Percentiles rank a stretch among this genome's conserved stretches.
phyloP scores from a whole-genome alignment of 495 filamentous ascomycete species.

The Penicillium desertorum region DNA sequence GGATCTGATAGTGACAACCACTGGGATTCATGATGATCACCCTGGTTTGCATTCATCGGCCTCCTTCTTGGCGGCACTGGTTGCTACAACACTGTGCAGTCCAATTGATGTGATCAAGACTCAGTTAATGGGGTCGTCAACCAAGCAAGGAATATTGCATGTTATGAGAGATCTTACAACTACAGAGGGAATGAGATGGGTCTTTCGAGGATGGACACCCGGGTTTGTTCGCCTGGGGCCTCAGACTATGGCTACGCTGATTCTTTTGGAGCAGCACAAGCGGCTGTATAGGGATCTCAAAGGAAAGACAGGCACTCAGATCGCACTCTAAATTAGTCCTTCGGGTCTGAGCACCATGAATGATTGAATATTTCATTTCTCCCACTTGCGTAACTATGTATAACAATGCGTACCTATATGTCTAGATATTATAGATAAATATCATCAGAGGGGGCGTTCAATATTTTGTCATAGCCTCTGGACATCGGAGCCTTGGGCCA shows the following conservation, averaged over 20 bases:
- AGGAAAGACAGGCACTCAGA: conserved; percentile 6
- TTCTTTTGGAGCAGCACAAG: conserved; percentile 86
- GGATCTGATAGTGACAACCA: conserved; percentile 42
- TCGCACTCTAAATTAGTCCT: background rate
- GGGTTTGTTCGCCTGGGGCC: conserved; percentile 79
- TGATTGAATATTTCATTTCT: background rate
- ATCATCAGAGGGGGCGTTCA: background rate
- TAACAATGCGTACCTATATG: no score
- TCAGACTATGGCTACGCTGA: conserved; percentile 84
- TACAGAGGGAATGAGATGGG: conserved; percentile 55
- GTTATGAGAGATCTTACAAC: conserved; percentile 19
- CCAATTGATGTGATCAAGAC: conserved; percentile 93
- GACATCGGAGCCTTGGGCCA: background rate
- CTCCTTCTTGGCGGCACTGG: conserved; percentile 74
- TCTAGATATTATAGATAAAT: no score
- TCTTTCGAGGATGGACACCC: conserved; percentile 89
- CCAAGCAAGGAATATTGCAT: conserved; percentile 10
- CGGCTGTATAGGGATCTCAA: conserved; percentile 36
- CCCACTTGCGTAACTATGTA: background rate
- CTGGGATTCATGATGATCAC: conserved; percentile 49
- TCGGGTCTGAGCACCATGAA: background rate
- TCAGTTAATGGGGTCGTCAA: conserved; percentile 61
- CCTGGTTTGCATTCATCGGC: conserved; percentile 76
- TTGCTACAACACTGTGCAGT: conserved; percentile 86
- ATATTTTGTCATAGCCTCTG: background rate